phyloP scores from a whole-genome alignment of 257 asterid genomes.

The Lantana camara region DNA sequence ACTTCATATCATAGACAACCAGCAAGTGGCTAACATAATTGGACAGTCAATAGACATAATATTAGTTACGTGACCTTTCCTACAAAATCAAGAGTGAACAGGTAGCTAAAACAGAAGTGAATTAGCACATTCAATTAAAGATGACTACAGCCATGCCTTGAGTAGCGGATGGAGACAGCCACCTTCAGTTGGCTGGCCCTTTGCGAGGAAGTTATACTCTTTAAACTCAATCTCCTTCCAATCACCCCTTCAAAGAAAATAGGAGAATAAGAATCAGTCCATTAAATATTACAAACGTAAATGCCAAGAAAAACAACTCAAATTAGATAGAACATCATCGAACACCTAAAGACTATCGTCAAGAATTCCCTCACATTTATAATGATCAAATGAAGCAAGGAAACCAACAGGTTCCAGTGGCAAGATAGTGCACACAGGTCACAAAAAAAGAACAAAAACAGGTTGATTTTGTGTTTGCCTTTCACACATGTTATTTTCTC shows the following conservation, averaged over 20 bases:
- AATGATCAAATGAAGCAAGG: background rate
- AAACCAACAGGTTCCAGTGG: background rate
- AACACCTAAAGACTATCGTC: too few species aligned
- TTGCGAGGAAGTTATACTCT: constrained; percentile 75
- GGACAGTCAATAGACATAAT: too few species aligned
- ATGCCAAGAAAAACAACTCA: background rate
- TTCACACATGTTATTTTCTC: background rate
- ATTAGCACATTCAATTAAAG: background rate
- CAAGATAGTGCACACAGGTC: background rate
- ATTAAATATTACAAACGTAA: background rate
- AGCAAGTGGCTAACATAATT: too few species aligned
- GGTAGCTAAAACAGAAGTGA: background rate
- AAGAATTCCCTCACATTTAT: background rate
- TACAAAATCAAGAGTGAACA: background rate
- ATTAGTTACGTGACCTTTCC: too few species aligned
- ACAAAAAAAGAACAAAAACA: background rate
- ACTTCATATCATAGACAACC: too few species aligned
- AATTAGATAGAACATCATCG: background rate
- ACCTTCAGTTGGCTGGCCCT: constrained; percentile 80
- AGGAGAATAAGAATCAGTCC: constrained; percentile 8
- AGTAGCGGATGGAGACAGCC: constrained; percentile 75
- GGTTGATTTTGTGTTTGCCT: background rate
- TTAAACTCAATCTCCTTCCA: constrained; percentile 75
- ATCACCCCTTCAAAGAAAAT: constrained; percentile 56
- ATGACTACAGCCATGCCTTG: constrained; percentile 44